Conservation (phyloP, 2,329 filamentous ascomycete genomes). For the Sclerotinia sclerotiorum region DNA sequence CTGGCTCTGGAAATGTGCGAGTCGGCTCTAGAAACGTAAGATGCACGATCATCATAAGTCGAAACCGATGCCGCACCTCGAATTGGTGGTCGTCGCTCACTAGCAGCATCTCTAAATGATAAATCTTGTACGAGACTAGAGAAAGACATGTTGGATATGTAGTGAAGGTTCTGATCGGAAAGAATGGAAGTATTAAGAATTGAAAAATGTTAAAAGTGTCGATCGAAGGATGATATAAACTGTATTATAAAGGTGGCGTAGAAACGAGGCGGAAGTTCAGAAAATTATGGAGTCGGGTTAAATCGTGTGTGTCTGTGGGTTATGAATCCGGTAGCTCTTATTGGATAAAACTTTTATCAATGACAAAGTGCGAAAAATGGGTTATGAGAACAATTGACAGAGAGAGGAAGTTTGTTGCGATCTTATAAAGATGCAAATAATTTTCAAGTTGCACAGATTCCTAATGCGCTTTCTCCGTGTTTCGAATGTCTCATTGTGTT, state of each 20-base stretch:
- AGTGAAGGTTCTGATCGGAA: neutral
- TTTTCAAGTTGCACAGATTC: neutral
- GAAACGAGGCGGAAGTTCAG: neutral
- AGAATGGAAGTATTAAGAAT: neutral
- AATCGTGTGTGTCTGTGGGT: neutral
- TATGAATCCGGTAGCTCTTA: constrained; percentile 21
- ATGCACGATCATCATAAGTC: constrained; percentile 59
- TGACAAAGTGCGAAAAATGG: neutral
- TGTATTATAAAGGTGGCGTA: constrained; percentile 1
- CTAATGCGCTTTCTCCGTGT: constrained; percentile 4
- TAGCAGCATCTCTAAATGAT: constrained; percentile 55
- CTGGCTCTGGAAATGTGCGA: constrained; percentile 63
- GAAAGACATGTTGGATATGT: constrained; percentile 57
- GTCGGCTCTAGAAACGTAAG: constrained; percentile 55
- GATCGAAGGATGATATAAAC: constrained; percentile 7
- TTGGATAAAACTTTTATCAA: constrained; percentile 13
- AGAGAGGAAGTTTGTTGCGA: neutral
- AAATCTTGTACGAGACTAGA: constrained; percentile 67
- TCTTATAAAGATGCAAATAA: constrained; percentile 9
- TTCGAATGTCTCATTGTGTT: neutral
- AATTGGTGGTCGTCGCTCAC: constrained; percentile 47
- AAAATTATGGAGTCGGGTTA: constrained; percentile 1
- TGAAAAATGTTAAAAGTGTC: neutral
- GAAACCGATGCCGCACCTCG: constrained; percentile 46
- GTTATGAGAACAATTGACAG: neutral